These are phyloP conservation scores for Fibroporia radiculosa DNA, from an alignment of 768 basidiomycete species.

Conservation along the genomic window DNA sequence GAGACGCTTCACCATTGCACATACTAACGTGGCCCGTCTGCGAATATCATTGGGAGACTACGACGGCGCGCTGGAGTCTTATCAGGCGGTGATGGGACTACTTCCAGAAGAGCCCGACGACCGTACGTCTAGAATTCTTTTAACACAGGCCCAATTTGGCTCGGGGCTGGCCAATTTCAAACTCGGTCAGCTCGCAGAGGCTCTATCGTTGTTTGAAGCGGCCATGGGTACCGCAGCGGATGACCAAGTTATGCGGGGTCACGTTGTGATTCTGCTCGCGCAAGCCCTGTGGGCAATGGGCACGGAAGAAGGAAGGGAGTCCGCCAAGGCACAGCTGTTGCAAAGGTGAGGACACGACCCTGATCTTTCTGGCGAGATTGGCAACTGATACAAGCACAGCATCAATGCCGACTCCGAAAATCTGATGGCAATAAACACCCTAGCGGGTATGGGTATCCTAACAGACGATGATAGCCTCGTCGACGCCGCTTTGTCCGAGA, in stretches of 20 bases:
- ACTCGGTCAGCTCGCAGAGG: conserved; percentile 50
- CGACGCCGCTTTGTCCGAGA: conserved; percentile 81
- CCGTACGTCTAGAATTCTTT: conserved; percentile 32
- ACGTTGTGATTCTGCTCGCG: conserved; percentile 72
- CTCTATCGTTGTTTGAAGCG: conserved; percentile 59
- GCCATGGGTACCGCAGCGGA: conserved; percentile 51
- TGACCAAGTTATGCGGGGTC: conserved; percentile 45
- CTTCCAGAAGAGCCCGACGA: conserved; percentile 41
- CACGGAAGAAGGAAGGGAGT: conserved; percentile 66
- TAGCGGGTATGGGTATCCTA: conserved; percentile 87
- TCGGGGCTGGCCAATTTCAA: conserved; percentile 67
- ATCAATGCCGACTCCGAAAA: conserved; percentile 75
- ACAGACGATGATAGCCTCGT: conserved; percentile 71
- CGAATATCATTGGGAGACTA: conserved; percentile 54
- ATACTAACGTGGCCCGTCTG: conserved; percentile 74
- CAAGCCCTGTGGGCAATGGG: conserved; percentile 81
- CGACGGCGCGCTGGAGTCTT: conserved; percentile 55
- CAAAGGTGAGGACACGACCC: conserved; percentile 53
- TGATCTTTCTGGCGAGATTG: neutral
- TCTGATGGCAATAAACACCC: conserved; percentile 68
- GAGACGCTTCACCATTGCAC: conserved; percentile 71
- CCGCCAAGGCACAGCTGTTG: conserved; percentile 69
- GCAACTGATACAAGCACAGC: conserved; percentile 30
- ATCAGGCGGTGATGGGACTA: conserved; percentile 66
- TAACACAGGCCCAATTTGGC: conserved; percentile 61